These are phyloP conservation scores for Ascochyta fabae DNA, from an alignment of 2,329 filamentous ascomycete species.

Conservation along the genomic window DNA sequence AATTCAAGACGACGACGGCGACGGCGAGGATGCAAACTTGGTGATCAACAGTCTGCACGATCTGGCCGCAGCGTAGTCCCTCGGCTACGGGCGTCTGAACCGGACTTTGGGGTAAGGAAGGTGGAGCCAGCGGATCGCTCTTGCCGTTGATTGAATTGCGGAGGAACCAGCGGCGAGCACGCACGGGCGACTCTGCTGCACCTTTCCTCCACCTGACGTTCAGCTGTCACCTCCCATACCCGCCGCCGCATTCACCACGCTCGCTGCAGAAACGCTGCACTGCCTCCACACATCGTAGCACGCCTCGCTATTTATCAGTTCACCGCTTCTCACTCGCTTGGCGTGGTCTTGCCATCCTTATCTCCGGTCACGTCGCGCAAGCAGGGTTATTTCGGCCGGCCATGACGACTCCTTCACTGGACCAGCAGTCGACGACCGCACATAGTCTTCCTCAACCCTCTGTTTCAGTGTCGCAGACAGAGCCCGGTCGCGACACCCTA, in stretches of 20 bases:
- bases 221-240: slow-evolving; percentile 11
- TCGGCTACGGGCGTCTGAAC: slow-evolving; percentile 13
- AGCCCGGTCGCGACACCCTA: slow-evolving; percentile 29
- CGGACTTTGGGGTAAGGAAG: slow-evolving; percentile 15
- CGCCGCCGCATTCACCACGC: slow-evolving; percentile 6
- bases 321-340: slow-evolving; percentile 24
- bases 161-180: slow-evolving; percentile 33
- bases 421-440: slow-evolving; percentile 35
- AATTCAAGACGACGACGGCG: not conserved
- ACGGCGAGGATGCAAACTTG: not conserved
- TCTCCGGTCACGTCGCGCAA: slow-evolving; percentile 27
- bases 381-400: slow-evolving; percentile 26
- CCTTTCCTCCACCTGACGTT: slow-evolving; percentile 22
- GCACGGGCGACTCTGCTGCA: slow-evolving; percentile 26
- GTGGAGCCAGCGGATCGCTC: slow-evolving; percentile 32
- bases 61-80: slow-evolving; percentile 10
- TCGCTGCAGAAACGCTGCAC: slow-evolving; percentile 10
- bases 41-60: slow-evolving; percentile 3
- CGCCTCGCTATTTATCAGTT: not conserved
- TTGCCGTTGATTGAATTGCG: slow-evolving; percentile 35
- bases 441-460: slow-evolving; percentile 33
- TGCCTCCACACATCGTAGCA: not conserved
- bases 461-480: slow-evolving; percentile 28
- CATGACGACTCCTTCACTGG: slow-evolving; percentile 42
- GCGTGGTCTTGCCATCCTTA: slow-evolving; percentile 23